A percentile compares a stretch with the other conserved stretches of the same genome.
Evolutionary conservation across 208 protist species (phyloP).

Genomic region (Leishmania martiniquensis): DNA sequence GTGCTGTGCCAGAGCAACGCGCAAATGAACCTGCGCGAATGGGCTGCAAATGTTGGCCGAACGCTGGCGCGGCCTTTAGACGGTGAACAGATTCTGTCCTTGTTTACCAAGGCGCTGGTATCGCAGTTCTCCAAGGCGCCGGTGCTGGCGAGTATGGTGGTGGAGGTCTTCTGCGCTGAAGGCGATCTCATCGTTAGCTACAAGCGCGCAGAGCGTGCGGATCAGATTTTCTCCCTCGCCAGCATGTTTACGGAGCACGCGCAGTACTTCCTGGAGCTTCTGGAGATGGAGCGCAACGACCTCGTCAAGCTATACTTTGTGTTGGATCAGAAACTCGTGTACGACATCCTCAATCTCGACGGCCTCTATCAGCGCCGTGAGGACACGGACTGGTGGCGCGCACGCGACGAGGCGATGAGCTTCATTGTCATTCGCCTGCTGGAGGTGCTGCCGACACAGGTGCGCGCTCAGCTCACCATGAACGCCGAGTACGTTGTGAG

Average conservation of each 20-base stretch:
- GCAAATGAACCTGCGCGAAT: slow-evolving; percentile 53
- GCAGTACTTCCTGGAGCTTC: slow-evolving; percentile 70
- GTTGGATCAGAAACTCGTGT: slow-evolving; percentile 71
- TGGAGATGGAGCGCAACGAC: slow-evolving; percentile 74
- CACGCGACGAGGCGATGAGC: slow-evolving; percentile 64
- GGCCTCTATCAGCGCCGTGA: slow-evolving; percentile 54
- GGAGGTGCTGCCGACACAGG: slow-evolving; percentile 56
- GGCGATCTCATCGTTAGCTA: slow-evolving; percentile 82
- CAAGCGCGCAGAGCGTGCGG: slow-evolving; percentile 39
- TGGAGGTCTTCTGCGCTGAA: slow-evolving; percentile 81
- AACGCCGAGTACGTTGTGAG: slow-evolving; percentile 55
- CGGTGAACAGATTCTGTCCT: slow-evolving; percentile 48
- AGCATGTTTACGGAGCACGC: slow-evolving; percentile 79
- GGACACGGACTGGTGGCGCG: slow-evolving; percentile 62
- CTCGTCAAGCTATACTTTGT: slow-evolving; percentile 67
- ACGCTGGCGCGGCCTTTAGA: slow-evolving; percentile 26
- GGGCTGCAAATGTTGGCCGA: slow-evolving; percentile 53
- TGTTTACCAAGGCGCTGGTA: slow-evolving; percentile 82
- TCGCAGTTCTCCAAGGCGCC: slow-evolving; percentile 80
- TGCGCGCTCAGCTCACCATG: slow-evolving; percentile 63
- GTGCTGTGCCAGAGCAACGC: slow-evolving; percentile 52
- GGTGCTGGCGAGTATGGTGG: slow-evolving; percentile 59
- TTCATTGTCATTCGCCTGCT: slow-evolving; percentile 62
- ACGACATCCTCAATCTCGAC: slow-evolving; percentile 58
- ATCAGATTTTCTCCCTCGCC: slow-evolving; percentile 71